Evolutionary conservation across 2,329 filamentous ascomycete genomes (phyloP).

Genomic region (Sarocladium kiliense): DNA sequence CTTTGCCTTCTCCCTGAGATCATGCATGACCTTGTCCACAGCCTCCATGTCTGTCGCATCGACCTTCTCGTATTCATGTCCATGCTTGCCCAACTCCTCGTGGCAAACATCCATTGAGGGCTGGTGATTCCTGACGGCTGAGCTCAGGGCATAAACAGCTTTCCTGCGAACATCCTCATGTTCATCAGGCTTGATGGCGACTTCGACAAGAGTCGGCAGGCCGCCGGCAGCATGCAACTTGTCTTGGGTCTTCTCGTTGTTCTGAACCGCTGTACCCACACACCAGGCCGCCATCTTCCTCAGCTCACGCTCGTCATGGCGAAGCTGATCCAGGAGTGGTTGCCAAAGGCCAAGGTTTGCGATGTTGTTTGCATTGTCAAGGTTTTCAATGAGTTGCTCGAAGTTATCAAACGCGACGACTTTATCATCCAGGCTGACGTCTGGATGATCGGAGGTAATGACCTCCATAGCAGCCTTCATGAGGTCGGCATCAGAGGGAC

Average conservation of each 20-base stretch:
- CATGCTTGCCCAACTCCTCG: conserved; percentile 52
- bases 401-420: conserved; percentile 90
- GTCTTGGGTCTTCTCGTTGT: conserved; percentile 84
- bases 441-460: conserved; percentile 56
- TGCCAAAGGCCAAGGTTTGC: conserved; percentile 74
- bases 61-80: conserved; percentile 54
- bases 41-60: conserved; percentile 85
- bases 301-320: conserved; percentile 64
- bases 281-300: conserved; percentile 91
- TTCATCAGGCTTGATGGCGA: conserved; percentile 57
- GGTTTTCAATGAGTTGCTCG: conserved; percentile 82
- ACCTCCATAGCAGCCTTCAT: conserved; percentile 83
- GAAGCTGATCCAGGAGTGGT: conserved; percentile 67
- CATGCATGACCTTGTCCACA: conserved; percentile 69
- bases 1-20: conserved; percentile 51
- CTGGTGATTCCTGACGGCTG: conserved; percentile 83
- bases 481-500: conserved; percentile 82
- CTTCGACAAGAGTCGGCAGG: conserved; percentile 61
- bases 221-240: conserved; percentile 58
- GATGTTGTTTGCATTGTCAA: conserved; percentile 97
- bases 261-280: conserved; percentile 90
- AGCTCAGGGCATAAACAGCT: conserved; percentile 84
- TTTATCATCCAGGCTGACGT: conserved; percentile 68
- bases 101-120: conserved; percentile 68
- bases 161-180: conserved; percentile 69